Percentiles rank a stretch among this genome's conserved stretches.
Evolutionary conservation across 768 basidiomycete species (phyloP).

Genomic region (Filobasidium floriforme): DNA sequence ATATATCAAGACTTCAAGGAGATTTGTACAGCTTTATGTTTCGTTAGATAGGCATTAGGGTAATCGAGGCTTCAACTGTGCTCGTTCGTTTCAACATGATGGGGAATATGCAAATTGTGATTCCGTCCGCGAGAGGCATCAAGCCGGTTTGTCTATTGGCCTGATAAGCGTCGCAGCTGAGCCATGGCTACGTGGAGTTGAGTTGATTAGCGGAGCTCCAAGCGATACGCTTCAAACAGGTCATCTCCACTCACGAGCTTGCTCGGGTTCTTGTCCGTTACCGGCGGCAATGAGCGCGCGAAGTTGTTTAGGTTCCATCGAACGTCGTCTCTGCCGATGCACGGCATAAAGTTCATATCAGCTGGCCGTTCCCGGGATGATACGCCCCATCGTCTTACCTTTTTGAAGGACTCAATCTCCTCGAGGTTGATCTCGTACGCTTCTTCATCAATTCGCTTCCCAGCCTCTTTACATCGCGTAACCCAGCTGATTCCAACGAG

Average conservation of each 20-base stretch:
- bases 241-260: not conserved
- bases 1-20: not conserved
- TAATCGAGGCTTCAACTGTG: slow-evolving; percentile 7
- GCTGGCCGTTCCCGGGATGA: not conserved
- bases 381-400: slow-evolving; percentile 27
- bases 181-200: too few relatives aligned
- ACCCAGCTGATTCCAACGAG: slow-evolving; percentile 46
- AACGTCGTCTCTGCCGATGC: slow-evolving; percentile 36
- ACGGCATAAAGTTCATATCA: not conserved
- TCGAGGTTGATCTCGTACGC: slow-evolving; percentile 32
- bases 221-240: not conserved
- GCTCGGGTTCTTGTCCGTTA: not conserved
- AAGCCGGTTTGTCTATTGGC: not conserved
- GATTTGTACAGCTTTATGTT: not conserved
- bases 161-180: not conserved
- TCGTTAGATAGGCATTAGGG: slow-evolving; percentile 3
- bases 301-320: slow-evolving; percentile 42
- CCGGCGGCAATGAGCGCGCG: slow-evolving; percentile 12
- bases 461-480: slow-evolving; percentile 38
- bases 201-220: too few relatives aligned
- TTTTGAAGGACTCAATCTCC: slow-evolving; percentile 41
- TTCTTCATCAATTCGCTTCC: slow-evolving; percentile 34
- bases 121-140: not conserved
- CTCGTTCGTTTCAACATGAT: slow-evolving; percentile 9
- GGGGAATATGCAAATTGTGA: not conserved